Conservation (phyloP, 192 early-diverging fungal genomes). For the Coemansia sp. region DNA sequence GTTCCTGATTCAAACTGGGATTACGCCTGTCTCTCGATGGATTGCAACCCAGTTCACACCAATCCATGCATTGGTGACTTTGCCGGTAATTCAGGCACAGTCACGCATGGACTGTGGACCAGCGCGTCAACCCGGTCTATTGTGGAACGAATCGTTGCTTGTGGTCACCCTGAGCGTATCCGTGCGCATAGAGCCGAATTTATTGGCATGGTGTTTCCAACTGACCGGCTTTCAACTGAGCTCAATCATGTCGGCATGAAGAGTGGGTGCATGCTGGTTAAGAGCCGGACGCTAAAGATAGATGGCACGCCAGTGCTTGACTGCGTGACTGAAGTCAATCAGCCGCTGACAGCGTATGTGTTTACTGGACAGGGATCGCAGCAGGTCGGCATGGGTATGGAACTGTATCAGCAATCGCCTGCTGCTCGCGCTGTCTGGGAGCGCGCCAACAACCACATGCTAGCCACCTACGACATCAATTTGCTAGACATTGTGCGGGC, state of each 20-base stretch:
- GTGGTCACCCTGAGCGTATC: constrained; percentile 81
- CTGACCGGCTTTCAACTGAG: constrained; percentile 59
- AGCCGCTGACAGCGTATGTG: constrained; percentile 84
- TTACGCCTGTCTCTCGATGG: constrained; percentile 78
- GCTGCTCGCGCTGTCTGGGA: constrained; percentile 90
- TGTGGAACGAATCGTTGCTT: constrained; percentile 85
- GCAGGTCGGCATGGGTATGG: constrained; percentile 95
- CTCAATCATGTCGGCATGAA: constrained; percentile 83
- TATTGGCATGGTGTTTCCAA: constrained; percentile 85
- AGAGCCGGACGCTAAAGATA: constrained; percentile 76
- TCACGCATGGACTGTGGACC: constrained; percentile 97
- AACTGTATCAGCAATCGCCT: constrained; percentile 76
- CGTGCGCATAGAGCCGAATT: constrained; percentile 76
- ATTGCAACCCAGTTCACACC: constrained; percentile 90
- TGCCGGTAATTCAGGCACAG: constrained; percentile 79
- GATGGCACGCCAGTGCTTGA: constrained; percentile 60
- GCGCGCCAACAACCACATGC: constrained; percentile 81
- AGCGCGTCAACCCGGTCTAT: constrained; percentile 84
- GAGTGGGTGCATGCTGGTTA: constrained; percentile 89
- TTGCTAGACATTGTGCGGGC: constrained; percentile 85
- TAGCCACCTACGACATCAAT: constrained; percentile 79
- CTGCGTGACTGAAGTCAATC: constrained; percentile 85
- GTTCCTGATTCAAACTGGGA: constrained; percentile 75
- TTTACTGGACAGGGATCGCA: constrained; percentile 98
- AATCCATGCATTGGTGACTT: constrained; percentile 89